Conservation (phyloP, 441 rosid species). For the Pelargonium myrrhifolium region DNA sequence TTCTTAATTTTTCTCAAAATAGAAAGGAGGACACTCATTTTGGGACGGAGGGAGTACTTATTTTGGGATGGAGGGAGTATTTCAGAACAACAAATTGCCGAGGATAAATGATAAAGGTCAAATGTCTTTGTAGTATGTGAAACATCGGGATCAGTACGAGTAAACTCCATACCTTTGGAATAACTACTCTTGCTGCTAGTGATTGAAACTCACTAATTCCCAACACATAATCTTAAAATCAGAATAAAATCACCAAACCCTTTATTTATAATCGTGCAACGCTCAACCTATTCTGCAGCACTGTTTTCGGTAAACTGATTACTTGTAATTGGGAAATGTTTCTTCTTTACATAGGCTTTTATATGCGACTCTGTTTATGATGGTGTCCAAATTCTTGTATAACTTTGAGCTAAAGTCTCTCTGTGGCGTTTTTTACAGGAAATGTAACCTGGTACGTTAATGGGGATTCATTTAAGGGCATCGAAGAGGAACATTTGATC, state of each 20-base stretch:
- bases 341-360: neutral
- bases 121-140: neutral
- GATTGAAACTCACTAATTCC: neutral
- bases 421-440: constrained; percentile 29
- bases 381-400: neutral
- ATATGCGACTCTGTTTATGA: neutral
- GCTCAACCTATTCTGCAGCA: neutral
- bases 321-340: neutral
- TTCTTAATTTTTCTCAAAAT: no score
- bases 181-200: no score
- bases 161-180: neutral
- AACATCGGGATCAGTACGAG: neutral
- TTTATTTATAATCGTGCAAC: no score
- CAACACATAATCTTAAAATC: neutral
- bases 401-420: constrained; percentile 10
- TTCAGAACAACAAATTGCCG: neutral
- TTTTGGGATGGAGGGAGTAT: no score
- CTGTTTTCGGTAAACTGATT: neutral
- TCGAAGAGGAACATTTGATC: constrained; percentile 54
- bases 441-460: constrained; percentile 52
- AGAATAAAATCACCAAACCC: no score
- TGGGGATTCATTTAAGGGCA: constrained; percentile 47
- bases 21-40: no score
- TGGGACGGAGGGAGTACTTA: no score
- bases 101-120: neutral